These are phyloP conservation scores for Colletotrichum tropicale DNA, from an alignment of 2,329 filamentous ascomycete species.

Conservation along the genomic window DNA sequence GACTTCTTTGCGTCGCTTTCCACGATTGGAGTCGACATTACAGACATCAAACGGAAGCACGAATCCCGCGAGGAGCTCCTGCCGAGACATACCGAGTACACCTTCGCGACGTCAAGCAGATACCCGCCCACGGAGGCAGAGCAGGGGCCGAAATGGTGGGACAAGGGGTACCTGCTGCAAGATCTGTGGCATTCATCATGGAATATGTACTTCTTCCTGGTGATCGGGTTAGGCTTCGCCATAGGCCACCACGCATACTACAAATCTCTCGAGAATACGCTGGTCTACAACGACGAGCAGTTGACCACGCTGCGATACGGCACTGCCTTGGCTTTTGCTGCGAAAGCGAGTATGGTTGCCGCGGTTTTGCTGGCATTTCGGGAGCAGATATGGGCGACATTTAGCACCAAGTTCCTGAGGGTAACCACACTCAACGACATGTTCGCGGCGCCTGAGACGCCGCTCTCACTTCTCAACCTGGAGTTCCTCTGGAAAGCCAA, in stretches of 20 bases:
- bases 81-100: not conserved
- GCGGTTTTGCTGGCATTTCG: slow-evolving; percentile 27
- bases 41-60: not conserved
- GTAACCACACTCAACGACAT: not conserved
- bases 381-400: slow-evolving; percentile 14
- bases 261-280: slow-evolving; percentile 27
- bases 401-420: slow-evolving; percentile 17
- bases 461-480: slow-evolving; percentile 23
- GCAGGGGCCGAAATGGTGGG: not conserved
- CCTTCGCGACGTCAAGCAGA: not conserved
- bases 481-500: slow-evolving; percentile 33
- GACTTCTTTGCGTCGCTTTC: not conserved
- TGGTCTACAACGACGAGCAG: slow-evolving; percentile 30
- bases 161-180: not conserved
- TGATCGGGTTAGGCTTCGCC: slow-evolving; percentile 32
- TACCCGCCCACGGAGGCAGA: not conserved
- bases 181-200: slow-evolving; percentile 39
- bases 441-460: not conserved
- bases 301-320: slow-evolving; percentile 37
- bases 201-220: slow-evolving; percentile 36
- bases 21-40: not conserved
- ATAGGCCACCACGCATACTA: slow-evolving; percentile 39
- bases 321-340: slow-evolving; percentile 35
- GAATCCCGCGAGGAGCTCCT: not conserved
- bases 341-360: slow-evolving; percentile 37